Conservation (phyloP, 805 yeast species). For the Barnettozyma vustinii region DNA sequence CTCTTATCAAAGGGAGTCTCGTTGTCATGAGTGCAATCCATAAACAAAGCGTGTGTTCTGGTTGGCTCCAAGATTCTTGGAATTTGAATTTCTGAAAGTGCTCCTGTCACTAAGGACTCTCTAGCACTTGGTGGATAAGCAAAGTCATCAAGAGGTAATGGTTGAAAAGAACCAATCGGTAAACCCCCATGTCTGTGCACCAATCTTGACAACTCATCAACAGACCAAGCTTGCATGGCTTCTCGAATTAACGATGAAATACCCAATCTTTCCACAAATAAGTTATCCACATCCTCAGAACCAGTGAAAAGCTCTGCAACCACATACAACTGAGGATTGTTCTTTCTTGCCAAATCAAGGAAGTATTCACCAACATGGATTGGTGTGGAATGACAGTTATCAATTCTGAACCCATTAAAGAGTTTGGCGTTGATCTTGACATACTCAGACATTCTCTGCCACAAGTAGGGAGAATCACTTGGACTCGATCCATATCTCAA, state of each 20-base stretch:
- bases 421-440: slow-evolving; percentile 63
- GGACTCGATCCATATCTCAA: slow-evolving; percentile 75
- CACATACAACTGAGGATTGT: slow-evolving; percentile 81
- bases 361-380: slow-evolving; percentile 87
- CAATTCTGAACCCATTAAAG: slow-evolving; percentile 88
- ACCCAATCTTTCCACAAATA: slow-evolving; percentile 87
- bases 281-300: slow-evolving; percentile 81
- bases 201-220: slow-evolving; percentile 75
- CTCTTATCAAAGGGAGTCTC: slow-evolving; percentile 85
- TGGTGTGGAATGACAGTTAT: slow-evolving; percentile 96
- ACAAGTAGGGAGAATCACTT: slow-evolving; percentile 80
- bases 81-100: slow-evolving; percentile 58
- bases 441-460: slow-evolving; percentile 84
- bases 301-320: slow-evolving; percentile 95
- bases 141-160: slow-evolving; percentile 70
- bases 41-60: slow-evolving; percentile 89
- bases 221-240: slow-evolving; percentile 96
- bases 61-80: slow-evolving; percentile 61
- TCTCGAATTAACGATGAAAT: slow-evolving; percentile 87
- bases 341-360: slow-evolving; percentile 80
- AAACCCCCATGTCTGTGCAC: slow-evolving; percentile 92
- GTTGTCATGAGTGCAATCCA: slow-evolving; percentile 98
- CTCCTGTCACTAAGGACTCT: slow-evolving; percentile 16
- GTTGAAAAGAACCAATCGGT: slow-evolving; percentile 87
- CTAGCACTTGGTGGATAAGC: slow-evolving; percentile 53